phyloP scores from a whole-genome alignment of 495 filamentous ascomycete species.

The Annulohypoxylon nitens region DNA sequence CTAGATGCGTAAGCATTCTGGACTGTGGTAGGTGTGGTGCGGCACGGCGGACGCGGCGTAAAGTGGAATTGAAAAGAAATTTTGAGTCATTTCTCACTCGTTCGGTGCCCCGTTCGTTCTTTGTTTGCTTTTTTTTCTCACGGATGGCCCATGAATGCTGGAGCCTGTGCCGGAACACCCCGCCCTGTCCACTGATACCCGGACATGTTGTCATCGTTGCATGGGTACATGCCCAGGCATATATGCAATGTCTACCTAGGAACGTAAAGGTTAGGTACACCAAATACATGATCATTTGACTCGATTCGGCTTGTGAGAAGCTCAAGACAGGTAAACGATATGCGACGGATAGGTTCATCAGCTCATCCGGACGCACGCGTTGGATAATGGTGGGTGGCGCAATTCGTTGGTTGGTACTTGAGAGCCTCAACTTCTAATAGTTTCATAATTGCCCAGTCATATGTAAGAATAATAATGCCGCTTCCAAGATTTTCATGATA shows the following conservation, averaged over 20 bases:
- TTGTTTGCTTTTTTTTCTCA: background rate
- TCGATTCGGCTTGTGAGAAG: background rate
- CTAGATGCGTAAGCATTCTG: background rate
- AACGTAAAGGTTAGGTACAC: background rate
- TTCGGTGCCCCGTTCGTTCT: conserved; percentile 2
- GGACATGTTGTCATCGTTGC: conserved; percentile 24
- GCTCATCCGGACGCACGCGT: background rate
- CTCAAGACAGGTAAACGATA: background rate
- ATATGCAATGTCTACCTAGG: too few species aligned
- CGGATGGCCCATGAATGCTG: background rate
- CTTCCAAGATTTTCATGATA: background rate
- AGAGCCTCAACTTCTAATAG: conserved; percentile 19
- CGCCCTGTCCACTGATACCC: background rate
- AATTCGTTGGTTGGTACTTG: conserved; percentile 2
- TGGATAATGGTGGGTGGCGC: background rate
- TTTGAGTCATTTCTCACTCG: conserved; percentile 2
- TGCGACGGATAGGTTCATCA: background rate
- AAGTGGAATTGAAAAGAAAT: background rate
- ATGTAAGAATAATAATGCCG: background rate
- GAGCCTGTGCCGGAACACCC: background rate
- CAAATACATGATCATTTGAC: conserved; percentile 8
- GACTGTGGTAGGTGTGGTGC: background rate
- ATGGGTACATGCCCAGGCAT: background rate
- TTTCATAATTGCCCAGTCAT: background rate
- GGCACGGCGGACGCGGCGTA: background rate